Base-by-base conservation (phyloP, 1,284 basidiomycete species). In the Sporisorium iseilematis-ciliati region DNA sequence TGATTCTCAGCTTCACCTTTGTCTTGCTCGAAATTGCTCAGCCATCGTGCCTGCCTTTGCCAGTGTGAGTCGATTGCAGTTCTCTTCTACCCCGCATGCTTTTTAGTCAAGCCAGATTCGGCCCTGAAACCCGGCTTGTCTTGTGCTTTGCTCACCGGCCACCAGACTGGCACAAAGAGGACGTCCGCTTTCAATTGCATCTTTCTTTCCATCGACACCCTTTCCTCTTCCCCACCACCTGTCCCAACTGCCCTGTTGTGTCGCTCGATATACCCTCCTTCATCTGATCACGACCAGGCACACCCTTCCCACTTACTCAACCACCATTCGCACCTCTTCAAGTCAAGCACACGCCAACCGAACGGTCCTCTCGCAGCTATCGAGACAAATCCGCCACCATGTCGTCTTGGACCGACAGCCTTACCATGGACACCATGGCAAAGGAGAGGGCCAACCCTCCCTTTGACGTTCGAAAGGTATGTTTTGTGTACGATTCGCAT, bases 381-480 rank as follows among this genome's bases (percentile, higher is more conserved):
- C 61, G 61, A 61, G 67, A 70, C 49, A 53, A 64, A 58, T 46
- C 50, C 43, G 65, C 50, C 66, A 70, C 43, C 57, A 75, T 74
- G 72, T 69, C 68, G 62, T 62, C 68, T 35, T 74, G 69, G 79
- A 64, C 58, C 46, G 79, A 79, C 57, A 73, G 61, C 41, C 62
- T 78, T 16, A 80, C 86, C 31, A 75, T 83, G 54, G 84, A 85
- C 66, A 87, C 86, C 50, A 85, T 87, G 69, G 69, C 72, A 11
- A 77, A 76, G 57, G 88, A 88, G 81, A 83, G 88, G 31, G 84
- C 82, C 31, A 87, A 88, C 77, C 87, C 88, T 20, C 87, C 87
- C 11, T 88, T 88, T 82, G 86, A 88, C 65, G 83, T 88, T 50
- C 85, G 87, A 33, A 85, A 87, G 45, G 83, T 85, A 58, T 16